A percentile compares a stretch with the other conserved stretches of the same genome.
Evolutionary conservation across 169 alveolate species (phyloP).

Genomic region (Miamiensis avidus): DNA sequence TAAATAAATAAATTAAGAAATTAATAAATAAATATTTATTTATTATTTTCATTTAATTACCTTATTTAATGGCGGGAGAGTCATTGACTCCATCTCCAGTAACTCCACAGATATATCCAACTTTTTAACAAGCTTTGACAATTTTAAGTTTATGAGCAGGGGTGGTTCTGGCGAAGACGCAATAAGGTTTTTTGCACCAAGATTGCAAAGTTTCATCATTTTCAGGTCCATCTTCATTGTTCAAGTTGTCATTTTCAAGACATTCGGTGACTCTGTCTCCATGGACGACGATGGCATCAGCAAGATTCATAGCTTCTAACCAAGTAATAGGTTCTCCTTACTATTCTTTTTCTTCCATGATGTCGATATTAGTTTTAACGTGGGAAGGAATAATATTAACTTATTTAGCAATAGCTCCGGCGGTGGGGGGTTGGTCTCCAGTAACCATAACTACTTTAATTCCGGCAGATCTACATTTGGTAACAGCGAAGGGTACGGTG

Average conservation of each 20-base stretch:
- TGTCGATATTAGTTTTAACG: slow-evolving; percentile 36
- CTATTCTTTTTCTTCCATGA: slow-evolving; percentile 8
- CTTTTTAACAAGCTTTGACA: slow-evolving; percentile 84
- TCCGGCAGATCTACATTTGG: slow-evolving; percentile 82
- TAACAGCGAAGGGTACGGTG: slow-evolving; percentile 78
- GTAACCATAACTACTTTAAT: slow-evolving; percentile 88
- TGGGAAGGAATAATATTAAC: slow-evolving; percentile 38
- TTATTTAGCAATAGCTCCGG: slow-evolving; percentile 85
- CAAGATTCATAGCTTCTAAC: slow-evolving; percentile 59
- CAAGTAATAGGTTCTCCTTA: slow-evolving; percentile 11
- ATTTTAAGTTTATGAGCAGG: slow-evolving; percentile 83
- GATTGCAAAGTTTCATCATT: slow-evolving; percentile 65
- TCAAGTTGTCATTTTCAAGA: slow-evolving; percentile 58
- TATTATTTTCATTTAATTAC: no score
- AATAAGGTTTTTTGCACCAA: slow-evolving; percentile 77
- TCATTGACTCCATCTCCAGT: slow-evolving; percentile 91
- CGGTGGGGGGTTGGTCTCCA: slow-evolving; percentile 87
- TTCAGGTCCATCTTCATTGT: slow-evolving; percentile 66
- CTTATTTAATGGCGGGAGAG: slow-evolving; percentile 87
- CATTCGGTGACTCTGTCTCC: slow-evolving; percentile 76
- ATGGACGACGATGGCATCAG: slow-evolving; percentile 76
- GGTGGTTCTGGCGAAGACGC: slow-evolving; percentile 86
- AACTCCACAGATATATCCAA: slow-evolving; percentile 82
- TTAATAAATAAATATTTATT: no score
- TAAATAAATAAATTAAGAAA: no score